These are phyloP conservation scores for Phytophthora crassamura DNA, from an alignment of 352 stramenopile species.

Conservation along the genomic window DNA sequence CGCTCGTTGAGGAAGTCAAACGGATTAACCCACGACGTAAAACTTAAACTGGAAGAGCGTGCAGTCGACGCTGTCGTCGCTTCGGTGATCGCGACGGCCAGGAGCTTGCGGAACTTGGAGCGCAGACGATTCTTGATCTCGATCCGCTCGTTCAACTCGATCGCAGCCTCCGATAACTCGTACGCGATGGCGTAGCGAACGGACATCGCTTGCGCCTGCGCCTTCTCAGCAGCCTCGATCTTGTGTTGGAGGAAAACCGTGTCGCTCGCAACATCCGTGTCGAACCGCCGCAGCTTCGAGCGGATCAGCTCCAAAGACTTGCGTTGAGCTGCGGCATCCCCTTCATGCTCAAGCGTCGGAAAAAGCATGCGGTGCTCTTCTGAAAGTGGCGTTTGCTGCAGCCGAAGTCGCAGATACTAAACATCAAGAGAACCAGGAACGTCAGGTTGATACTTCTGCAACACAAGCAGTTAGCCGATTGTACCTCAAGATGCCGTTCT, in stretches of 20 bases:
- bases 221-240: slow-evolving; percentile 74
- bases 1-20: slow-evolving; percentile 72
- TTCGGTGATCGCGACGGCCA: slow-evolving; percentile 54
- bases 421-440: background rate
- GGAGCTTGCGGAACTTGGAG: slow-evolving; percentile 54
- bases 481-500: slow-evolving; percentile 73
- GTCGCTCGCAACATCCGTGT: slow-evolving; percentile 74
- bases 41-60: slow-evolving; percentile 25
- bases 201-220: slow-evolving; percentile 57
- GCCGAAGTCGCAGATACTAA: slow-evolving; percentile 76
- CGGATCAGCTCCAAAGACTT: slow-evolving; percentile 67
- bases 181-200: slow-evolving; percentile 65
- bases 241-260: slow-evolving; percentile 75
- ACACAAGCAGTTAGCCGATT: background rate
- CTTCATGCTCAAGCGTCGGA: slow-evolving; percentile 58
- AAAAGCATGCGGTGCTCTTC: slow-evolving; percentile 78
- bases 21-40: slow-evolving; percentile 43
- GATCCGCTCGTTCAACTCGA: slow-evolving; percentile 66
- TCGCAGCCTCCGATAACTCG: slow-evolving; percentile 64
- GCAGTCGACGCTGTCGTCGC: slow-evolving; percentile 47
- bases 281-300: slow-evolving; percentile 62
- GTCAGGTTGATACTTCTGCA: background rate
- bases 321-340: slow-evolving; percentile 39
- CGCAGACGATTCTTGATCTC: slow-evolving; percentile 50
- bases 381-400: slow-evolving; percentile 67